A percentile compares a stretch with the other conserved stretches of the same genome.
phyloP scores from a whole-genome alignment of 257 asterid genomes.

The Solanum acaule region DNA sequence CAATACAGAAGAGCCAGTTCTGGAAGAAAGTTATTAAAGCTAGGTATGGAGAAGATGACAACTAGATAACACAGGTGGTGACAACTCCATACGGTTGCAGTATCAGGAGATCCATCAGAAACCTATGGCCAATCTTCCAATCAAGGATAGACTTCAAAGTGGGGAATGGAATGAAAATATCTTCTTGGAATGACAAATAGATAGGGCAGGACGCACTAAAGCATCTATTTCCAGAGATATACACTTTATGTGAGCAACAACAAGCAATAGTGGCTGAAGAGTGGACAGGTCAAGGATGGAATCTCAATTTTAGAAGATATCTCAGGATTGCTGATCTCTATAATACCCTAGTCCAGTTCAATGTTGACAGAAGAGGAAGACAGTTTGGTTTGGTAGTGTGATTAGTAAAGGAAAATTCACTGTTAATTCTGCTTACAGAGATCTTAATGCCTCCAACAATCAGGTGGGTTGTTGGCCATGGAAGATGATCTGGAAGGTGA shows the following conservation, averaged over 20 bases:
- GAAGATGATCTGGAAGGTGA: background rate
- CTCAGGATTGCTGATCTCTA: background rate
- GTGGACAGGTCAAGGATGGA: background rate
- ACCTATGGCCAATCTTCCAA: background rate
- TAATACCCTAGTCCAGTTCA: background rate
- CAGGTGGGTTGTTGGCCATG: background rate
- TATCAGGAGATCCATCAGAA: background rate
- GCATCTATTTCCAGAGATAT: background rate
- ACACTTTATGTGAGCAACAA: background rate
- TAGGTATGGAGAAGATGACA: background rate
- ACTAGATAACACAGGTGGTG: background rate
- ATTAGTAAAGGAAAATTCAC: background rate
- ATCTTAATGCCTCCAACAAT: background rate
- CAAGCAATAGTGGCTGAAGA: background rate
- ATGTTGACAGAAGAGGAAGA: background rate
- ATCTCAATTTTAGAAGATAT: background rate
- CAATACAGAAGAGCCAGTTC: background rate
- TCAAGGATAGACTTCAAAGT: background rate
- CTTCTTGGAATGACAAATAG: background rate
- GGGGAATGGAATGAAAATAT: background rate
- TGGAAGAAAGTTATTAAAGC: background rate
- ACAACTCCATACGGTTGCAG: background rate
- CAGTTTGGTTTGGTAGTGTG: background rate
- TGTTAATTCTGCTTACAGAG: background rate
- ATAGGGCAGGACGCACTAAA: background rate